A percentile compares a stretch with the other conserved stretches of the same genome.
Evolutionary conservation across 371 early-diverging fungal species (phyloP).

Genomic region (Dinochytrium kinnereticum): DNA sequence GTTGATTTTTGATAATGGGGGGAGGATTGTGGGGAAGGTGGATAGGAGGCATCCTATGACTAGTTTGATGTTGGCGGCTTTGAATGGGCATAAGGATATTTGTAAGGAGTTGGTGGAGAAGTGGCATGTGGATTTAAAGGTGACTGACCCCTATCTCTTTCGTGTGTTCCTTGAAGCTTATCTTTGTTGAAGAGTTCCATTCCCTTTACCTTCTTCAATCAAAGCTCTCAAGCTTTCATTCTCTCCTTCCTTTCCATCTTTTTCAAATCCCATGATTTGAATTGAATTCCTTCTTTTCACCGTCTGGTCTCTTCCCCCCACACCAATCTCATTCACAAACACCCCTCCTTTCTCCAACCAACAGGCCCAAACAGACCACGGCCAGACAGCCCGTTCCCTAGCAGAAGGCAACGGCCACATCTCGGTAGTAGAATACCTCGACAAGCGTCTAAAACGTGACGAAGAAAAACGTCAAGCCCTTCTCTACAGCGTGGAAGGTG

Average conservation of each 20-base stretch:
- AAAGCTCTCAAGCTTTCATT: too few relatives aligned
- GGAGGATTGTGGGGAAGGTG: slow-evolving; percentile 30
- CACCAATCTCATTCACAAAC: too few relatives aligned
- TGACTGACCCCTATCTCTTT: not conserved
- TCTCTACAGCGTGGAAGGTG: not conserved
- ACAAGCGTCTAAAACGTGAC: slow-evolving; percentile 1
- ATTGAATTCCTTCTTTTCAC: too few relatives aligned
- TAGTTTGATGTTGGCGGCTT: slow-evolving; percentile 52
- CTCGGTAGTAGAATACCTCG: slow-evolving; percentile 3
- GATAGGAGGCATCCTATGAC: slow-evolving; percentile 44
- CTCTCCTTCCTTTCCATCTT: too few relatives aligned
- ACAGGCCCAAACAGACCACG: slow-evolving; percentile 12
- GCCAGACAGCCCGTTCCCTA: not conserved
- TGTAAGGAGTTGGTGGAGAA: slow-evolving; percentile 48
- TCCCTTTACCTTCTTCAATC: too few relatives aligned
- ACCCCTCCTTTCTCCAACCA: too few relatives aligned
- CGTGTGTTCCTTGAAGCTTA: not conserved
- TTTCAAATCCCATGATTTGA: too few relatives aligned
- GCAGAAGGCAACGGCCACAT: slow-evolving; percentile 12
- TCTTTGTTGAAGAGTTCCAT: too few relatives aligned
- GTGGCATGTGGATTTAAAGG: slow-evolving; percentile 39
- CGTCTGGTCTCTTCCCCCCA: too few relatives aligned
- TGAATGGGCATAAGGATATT: slow-evolving; percentile 50
- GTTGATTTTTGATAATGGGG: slow-evolving; percentile 41
- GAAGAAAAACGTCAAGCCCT: not conserved